These are phyloP conservation scores for Leucoagaricus sp. DNA, from an alignment of 1,284 basidiomycete genomes.

Conservation along the genomic window DNA sequence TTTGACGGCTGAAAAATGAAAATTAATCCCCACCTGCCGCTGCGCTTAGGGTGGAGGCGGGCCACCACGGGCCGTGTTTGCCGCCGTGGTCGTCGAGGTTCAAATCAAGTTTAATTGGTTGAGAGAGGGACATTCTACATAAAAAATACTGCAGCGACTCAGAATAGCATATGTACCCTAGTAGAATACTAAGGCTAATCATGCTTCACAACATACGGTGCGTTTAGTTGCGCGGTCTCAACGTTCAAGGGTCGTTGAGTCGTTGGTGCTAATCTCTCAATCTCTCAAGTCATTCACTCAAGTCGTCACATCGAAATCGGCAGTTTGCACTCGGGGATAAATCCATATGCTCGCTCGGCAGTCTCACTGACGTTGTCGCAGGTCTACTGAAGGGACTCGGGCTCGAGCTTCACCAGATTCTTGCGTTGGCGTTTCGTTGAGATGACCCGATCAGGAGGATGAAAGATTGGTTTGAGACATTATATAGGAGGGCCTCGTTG, in stretches of 20 bases:
- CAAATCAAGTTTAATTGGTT: no score
- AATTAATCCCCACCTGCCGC: no score
- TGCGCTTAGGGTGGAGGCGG: not conserved
- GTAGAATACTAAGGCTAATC: no score
- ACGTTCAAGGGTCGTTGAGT: constrained; percentile 6
- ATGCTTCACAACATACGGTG: no score
- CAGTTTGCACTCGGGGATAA: not conserved
- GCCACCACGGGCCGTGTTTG: not conserved
- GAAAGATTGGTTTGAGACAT: not conserved
- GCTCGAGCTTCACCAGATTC: not conserved
- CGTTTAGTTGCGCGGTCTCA: constrained; percentile 7
- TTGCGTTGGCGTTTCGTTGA: not conserved
- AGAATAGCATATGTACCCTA: not conserved
- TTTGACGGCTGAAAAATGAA: no score
- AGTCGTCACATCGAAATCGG: not conserved
- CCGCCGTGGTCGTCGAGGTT: no score
- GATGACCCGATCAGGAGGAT: constrained; percentile 5
- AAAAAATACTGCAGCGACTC: no score
- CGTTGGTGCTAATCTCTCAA: not conserved
- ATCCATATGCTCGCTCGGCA: not conserved
- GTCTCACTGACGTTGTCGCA: not conserved
- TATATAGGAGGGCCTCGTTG: not conserved
- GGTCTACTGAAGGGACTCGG: not conserved
- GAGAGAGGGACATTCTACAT: no score
- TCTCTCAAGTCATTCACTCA: not conserved